Base-by-base conservation (phyloP, 1,139 yeast species). In the Scheffersomyces parashehatae region DNA sequence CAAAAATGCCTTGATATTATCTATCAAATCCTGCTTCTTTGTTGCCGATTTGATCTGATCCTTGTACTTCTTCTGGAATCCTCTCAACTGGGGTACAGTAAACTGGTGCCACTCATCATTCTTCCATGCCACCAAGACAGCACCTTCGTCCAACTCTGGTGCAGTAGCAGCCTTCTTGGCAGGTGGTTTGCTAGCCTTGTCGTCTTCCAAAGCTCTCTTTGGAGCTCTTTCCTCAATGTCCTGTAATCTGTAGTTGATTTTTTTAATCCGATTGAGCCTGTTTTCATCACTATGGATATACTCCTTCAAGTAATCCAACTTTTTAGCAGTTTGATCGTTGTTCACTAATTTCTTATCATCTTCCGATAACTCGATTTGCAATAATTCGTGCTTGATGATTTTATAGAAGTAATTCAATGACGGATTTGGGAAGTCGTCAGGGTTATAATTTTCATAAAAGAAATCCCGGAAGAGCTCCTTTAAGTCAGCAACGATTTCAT, bases 371-470 rank as follows among this genome's bases (percentile, higher is more conserved):
- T 80, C 86, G 12, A 77, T 76, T 51, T 86, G 91, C 38, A 90
- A 65, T 13, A 88, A 73, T 47, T 82, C 80, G 44, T 87, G 85
- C 54, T 84, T 83, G 24, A 89, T 62, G 0, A 83, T 68, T 47
- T 79, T 76, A 60, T 82, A 85, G 55, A 83, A 86, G 70, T 81
- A 83, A 46, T 81, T 82, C 36, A 90, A 62, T 2, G 77, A 67
- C 0, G 96, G 96, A 58, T 87, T 89, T 10, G 76, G 77, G 53
- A 70, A 83, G 5, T 81, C 76, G 6, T 63, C 59, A 0, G 95
- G 90, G n/a, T 67, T 62, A 55, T 83, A 88, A 12, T 62, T 58
- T 16, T 62, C 65, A 56, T 78, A 61, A 15, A 65, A 67, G 42
- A 81, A 67, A 29, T 64, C 66, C 30, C 64, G 64, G 28, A 81